phyloP scores from a whole-genome alignment of 345 rosid species.

The Turnera subulata region DNA sequence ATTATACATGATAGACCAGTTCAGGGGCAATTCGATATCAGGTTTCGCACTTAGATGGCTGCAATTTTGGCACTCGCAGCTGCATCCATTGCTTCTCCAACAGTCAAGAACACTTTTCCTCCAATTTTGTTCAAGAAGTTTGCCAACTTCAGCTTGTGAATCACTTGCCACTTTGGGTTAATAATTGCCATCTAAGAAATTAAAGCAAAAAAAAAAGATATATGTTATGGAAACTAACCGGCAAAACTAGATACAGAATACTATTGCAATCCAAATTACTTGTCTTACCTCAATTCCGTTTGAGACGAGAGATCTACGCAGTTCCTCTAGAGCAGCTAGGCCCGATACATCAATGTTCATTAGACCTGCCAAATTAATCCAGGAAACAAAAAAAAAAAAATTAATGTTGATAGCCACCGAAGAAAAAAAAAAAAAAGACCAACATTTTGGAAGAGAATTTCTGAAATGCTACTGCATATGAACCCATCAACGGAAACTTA shows the following conservation, averaged over 20 bases:
- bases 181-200: slow-evolving; percentile 54
- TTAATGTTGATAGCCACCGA: too few species aligned
- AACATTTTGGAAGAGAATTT: not conserved
- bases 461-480: not conserved
- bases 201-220: not conserved
- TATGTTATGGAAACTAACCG: too few species aligned
- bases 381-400: not conserved
- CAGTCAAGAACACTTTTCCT: slow-evolving; percentile 58
- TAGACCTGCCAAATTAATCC: slow-evolving; percentile 47
- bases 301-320: slow-evolving; percentile 43
- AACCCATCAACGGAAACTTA: slow-evolving; percentile 27
- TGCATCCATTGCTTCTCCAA: slow-evolving; percentile 70
- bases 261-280: not conserved
- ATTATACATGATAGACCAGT: too few species aligned
- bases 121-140: slow-evolving; percentile 52
- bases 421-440: not conserved
- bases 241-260: not conserved
- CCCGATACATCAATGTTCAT: slow-evolving; percentile 77
- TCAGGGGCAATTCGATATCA: too few species aligned
- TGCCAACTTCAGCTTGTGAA: slow-evolving; percentile 67
- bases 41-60: too few species aligned
- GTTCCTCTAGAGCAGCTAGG: slow-evolving; percentile 63
- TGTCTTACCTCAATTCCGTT: slow-evolving; percentile 50
- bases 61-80: slow-evolving; percentile 23
- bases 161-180: slow-evolving; percentile 81